These are phyloP conservation scores for Yamadazyma blattariae DNA, from an alignment of 1,139 yeast genomes.

Conservation along the genomic window DNA sequence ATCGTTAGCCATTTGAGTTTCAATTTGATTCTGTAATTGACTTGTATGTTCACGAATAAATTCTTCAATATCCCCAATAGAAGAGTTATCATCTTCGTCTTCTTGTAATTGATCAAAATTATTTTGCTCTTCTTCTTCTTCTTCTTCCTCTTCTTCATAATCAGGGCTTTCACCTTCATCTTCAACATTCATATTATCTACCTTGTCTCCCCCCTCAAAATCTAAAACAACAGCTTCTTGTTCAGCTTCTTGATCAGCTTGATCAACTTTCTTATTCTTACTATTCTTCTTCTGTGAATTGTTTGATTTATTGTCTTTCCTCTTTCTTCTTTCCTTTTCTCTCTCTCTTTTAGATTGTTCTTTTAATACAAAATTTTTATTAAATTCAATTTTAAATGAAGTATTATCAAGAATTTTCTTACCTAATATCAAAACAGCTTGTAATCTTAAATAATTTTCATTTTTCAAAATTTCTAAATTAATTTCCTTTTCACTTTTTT, in stretches of 20 bases:
- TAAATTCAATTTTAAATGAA: constrained; percentile 5
- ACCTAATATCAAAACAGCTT: constrained; percentile 7
- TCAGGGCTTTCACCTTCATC: constrained; percentile 7
- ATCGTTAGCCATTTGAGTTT: constrained; percentile 5
- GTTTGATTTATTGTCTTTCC: too few species aligned
- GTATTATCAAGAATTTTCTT: constrained; percentile 8
- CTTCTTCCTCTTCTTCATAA: constrained; percentile 5
- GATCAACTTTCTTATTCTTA: background rate
- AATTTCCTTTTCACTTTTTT: background rate
- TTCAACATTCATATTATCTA: constrained; percentile 4
- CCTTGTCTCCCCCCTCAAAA: constrained; percentile 1
- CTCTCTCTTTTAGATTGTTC: background rate
- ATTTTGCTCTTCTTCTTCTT: constrained; percentile 2
- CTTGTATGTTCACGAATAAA: constrained; percentile 27
- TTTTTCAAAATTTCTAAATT: constrained; percentile 4
- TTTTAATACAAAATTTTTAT: constrained; percentile 2
- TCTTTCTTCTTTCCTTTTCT: constrained; percentile 1
- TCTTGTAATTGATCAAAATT: too few species aligned
- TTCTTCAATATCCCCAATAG: constrained; percentile 31
- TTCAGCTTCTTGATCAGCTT: background rate
- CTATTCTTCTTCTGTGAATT: background rate
- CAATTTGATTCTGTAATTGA: constrained; percentile 13
- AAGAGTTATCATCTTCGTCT: constrained; percentile 13
- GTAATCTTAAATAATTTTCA: constrained; percentile 8
- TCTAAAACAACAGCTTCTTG: background rate